phyloP scores from a whole-genome alignment of 495 filamentous ascomycete species.

The Penicillium malachiteum region DNA sequence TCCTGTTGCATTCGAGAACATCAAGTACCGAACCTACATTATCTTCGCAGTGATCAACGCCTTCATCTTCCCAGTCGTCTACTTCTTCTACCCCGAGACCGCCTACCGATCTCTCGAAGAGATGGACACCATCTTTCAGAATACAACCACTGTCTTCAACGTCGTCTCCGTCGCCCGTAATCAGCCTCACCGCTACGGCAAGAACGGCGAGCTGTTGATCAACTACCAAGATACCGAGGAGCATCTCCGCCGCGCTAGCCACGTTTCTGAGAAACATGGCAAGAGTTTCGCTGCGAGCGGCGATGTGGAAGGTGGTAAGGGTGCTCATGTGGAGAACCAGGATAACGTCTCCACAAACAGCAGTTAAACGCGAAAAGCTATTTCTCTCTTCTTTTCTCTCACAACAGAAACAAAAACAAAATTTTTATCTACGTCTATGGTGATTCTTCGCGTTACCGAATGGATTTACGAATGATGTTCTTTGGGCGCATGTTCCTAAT shows the following conservation, averaged over 20 bases:
- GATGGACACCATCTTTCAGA: constrained; percentile 70
- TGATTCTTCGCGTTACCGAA: neutral
- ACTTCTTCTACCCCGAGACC: constrained; percentile 78
- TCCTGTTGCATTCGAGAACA: constrained; percentile 65
- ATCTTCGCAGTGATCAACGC: constrained; percentile 79
- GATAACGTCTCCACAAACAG: constrained; percentile 8
- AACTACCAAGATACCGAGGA: constrained; percentile 56
- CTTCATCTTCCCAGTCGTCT: constrained; percentile 65
- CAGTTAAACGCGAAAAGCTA: neutral
- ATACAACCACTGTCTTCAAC: constrained; percentile 48
- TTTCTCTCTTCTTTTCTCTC: neutral
- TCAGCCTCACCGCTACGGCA: constrained; percentile 64
- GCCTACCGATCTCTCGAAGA: constrained; percentile 71
- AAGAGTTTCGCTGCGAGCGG: constrained; percentile 9
- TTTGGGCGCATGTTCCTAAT: constrained; percentile 3
- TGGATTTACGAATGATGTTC: neutral
- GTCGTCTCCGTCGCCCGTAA: constrained; percentile 58
- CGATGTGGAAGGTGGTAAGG: constrained; percentile 29
- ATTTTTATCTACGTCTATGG: neutral
- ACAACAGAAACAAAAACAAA: neutral
- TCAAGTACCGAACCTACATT: constrained; percentile 70
- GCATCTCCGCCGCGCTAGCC: constrained; percentile 34
- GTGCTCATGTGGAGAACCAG: constrained; percentile 18
- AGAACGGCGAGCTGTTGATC: constrained; percentile 63
- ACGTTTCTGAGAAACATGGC: constrained; percentile 27